These are phyloP conservation scores for Isabelozyma gotoi DNA, from an alignment of 805 yeast species.

Conservation along the genomic window DNA sequence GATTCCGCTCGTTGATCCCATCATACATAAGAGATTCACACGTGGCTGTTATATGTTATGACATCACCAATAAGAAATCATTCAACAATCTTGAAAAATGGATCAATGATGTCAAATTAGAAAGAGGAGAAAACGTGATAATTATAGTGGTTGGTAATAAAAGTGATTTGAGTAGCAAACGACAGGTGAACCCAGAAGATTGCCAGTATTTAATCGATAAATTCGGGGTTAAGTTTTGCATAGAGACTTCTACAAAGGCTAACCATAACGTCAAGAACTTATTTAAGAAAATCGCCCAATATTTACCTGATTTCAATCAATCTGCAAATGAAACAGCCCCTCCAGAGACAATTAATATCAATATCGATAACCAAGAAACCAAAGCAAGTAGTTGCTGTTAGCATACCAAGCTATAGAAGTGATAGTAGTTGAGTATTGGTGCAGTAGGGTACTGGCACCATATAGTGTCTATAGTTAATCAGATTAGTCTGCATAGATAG, in stretches of 20 bases:
- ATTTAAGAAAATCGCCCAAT: conserved; percentile 87
- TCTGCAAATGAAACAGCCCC: conserved; percentile 12
- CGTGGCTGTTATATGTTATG: conserved; percentile 97
- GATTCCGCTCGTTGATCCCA: conserved; percentile 92
- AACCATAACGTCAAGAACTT: conserved; percentile 90
- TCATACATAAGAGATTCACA: conserved; percentile 93
- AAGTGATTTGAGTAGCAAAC: conserved; percentile 73
- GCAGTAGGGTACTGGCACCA: too few species aligned
- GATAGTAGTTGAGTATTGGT: neutral
- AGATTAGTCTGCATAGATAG: neutral
- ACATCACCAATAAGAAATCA: conserved; percentile 81
- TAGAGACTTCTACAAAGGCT: conserved; percentile 93
- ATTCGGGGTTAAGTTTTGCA: conserved; percentile 73
- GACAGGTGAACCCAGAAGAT: conserved; percentile 81
- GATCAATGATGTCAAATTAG: conserved; percentile 93
- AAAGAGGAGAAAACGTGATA: conserved; percentile 87
- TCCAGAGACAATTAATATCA: conserved; percentile 40
- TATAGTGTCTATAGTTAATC: neutral
- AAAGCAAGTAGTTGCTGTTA: conserved; percentile 17
- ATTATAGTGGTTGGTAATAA: conserved; percentile 92
- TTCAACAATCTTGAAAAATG: conserved; percentile 85
- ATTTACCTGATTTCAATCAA: conserved; percentile 74
- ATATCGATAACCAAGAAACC: conserved; percentile 24
- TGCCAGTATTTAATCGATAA: conserved; percentile 75
- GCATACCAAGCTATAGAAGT: neutral